Evolutionary conservation across 441 rosid genomes (phyloP), one percentile per base, ranked within the genome.

Genomic region (Eruca vesicaria): DNA sequence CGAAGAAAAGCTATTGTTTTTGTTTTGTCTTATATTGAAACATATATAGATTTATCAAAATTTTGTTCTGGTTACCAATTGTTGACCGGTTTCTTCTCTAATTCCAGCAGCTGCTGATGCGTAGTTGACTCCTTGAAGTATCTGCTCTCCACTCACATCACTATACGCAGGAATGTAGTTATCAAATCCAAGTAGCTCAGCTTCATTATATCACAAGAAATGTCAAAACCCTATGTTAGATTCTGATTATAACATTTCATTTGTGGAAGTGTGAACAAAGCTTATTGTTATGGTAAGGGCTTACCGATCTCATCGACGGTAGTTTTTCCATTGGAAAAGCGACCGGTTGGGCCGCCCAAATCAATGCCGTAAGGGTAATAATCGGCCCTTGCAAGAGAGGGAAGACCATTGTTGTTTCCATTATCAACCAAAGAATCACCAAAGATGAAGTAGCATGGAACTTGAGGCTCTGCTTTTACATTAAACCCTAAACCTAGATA

Each of bases 351-450:
- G 0, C 89, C 85, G 18, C 50, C 56, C 9, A 85, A 81, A 80
- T 87, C 91, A 56, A 87, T 85, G 14, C 91, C 91, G 33, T 87
- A 87, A 48, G 91, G 91, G 71, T 66, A 36, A 57, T 87, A 87
- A 67, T 87, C 20, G 35, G 89, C 82, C 72, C 76, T 82, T 5
- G 91, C 91, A 41, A 84, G 23, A 29, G 89, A 85, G 0, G 7
- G 3, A 2, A 87, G 87, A 19, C 36, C 61, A 59, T 87, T 87
- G 67, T 87, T 87, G 71, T 87, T 87, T 68, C 91, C 91, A 69
- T 82, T 84, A 19, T 87, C 91, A 32, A 85, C 88, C 76, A 87
- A 73, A 21, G 91, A 87, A 67, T 87, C 91, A 33, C 91, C 91
- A 68, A 87, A 87, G 48, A 85, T 74, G 63, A 85, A 87, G 82